These are phyloP conservation scores for Lasiodiplodia gonubiensis DNA, from an alignment of 2,329 filamentous ascomycete genomes.

Conservation along the genomic window DNA sequence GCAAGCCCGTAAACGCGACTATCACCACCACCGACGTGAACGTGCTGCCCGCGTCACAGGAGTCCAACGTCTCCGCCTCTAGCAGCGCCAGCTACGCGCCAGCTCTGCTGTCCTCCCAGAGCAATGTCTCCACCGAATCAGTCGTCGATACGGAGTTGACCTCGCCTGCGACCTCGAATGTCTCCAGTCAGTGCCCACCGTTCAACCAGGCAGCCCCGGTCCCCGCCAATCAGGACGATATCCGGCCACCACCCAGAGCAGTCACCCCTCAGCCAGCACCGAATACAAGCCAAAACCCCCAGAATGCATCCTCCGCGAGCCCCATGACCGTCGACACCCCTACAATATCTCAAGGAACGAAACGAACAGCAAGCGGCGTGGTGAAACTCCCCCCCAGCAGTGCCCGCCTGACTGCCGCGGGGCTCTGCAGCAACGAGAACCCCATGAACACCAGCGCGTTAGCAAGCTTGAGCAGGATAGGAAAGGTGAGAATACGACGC, in stretches of 20 bases:
- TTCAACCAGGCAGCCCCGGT: slow-evolving; percentile 46
- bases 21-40: slow-evolving; percentile 12
- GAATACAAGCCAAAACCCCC: slow-evolving; percentile 39
- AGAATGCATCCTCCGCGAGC: slow-evolving; percentile 38
- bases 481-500: slow-evolving; percentile 66
- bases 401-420: slow-evolving; percentile 21
- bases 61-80: slow-evolving; percentile 43
- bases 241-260: slow-evolving; percentile 26
- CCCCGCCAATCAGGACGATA: background rate
- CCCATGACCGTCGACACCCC: slow-evolving; percentile 51
- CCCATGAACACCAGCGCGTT: slow-evolving; percentile 75
- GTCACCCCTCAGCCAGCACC: slow-evolving; percentile 38
- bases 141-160: slow-evolving; percentile 40
- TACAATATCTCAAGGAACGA: slow-evolving; percentile 58
- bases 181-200: slow-evolving; percentile 58
- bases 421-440: slow-evolving; percentile 54
- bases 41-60: slow-evolving; percentile 32
- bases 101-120: slow-evolving; percentile 40
- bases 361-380: slow-evolving; percentile 77
- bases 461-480: slow-evolving; percentile 71
- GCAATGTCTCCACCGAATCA: slow-evolving; percentile 42
- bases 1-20: background rate
- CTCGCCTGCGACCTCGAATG: slow-evolving; percentile 38
- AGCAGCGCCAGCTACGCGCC: slow-evolving; percentile 39
- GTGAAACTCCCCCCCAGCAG: slow-evolving; percentile 56